Base-by-base conservation (phyloP, 257 asterid species). In the Catharanthus roseus region DNA sequence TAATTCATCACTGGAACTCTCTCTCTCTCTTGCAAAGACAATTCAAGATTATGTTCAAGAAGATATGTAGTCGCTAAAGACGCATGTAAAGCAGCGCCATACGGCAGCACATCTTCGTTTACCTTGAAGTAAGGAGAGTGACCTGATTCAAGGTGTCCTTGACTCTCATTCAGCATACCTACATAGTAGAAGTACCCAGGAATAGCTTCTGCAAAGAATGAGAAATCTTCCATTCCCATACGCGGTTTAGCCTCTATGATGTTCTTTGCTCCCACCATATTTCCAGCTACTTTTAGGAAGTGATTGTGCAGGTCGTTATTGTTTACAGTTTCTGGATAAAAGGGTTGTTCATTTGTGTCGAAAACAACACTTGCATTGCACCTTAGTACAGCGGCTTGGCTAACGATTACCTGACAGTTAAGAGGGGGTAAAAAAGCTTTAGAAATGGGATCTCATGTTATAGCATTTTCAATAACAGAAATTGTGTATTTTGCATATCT, bases 51-150 rank as follows among this genome's bases (percentile, higher is more conserved):
- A 72, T 61, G 26, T 4, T 80, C 77, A 23, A 80, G 80, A 28
- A 88, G 84, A 71, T 85, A 83, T 0, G 85, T 78, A 4, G 72
- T 73, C 0, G 87, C 87, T 67, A 88, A 68, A 6, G 92, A 83
- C 47, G 90, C 92, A 10, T 88, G 95, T 56, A 88, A 82, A 83
- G 95, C 89, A 19, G 87, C 86, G 31, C 92, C 92, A 61, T 83
- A 88, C n/a, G 83, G 85, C 45, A 88, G 85, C 6, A 78, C 86
- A 74, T 83, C 86, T 77, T 88, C 95, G 15, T 88, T 86, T 56
- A 86, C 84, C 68, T 51, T 75, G 28, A 72, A 86, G 58, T 63
- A 47, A 0, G 90, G 96, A 9, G 88, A 83, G 68, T 89, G 96
- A 3, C 71, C 80, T 8, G 80, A 60, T 67, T 24, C 77, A 15